Conservation (phyloP, 768 basidiomycete genomes). For the Mycena polygramma region DNA sequence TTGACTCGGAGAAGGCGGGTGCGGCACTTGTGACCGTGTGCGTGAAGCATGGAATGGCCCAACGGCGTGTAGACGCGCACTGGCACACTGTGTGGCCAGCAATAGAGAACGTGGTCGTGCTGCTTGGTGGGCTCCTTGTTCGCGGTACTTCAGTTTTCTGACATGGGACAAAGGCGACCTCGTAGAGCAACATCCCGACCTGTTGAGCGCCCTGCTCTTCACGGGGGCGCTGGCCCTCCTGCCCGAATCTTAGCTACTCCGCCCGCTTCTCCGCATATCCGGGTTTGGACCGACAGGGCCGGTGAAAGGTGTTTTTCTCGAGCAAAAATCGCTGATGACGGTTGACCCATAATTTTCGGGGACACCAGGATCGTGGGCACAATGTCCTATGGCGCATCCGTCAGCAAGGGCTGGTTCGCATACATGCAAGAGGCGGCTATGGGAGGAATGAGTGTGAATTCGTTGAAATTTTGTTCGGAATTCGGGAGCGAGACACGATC, state of each 20-base stretch:
- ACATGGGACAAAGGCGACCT: conserved; percentile 46
- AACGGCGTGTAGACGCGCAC: conserved; percentile 38
- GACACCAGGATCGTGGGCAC: conserved; percentile 51
- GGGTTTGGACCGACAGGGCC: conserved; percentile 53
- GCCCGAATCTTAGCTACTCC: conserved; percentile 48
- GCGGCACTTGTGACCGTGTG: conserved; percentile 42
- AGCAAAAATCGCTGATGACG: too few species aligned
- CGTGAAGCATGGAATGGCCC: conserved; percentile 39
- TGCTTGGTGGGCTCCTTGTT: conserved; percentile 40
- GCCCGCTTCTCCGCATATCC: conserved; percentile 48
- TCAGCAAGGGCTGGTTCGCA: conserved; percentile 50
- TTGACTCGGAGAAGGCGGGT: conserved; percentile 46
- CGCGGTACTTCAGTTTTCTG: background rate
- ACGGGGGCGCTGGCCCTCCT: conserved; percentile 42
- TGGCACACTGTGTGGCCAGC: conserved; percentile 43
- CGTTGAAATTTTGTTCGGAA: too few species aligned
- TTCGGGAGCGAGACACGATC: too few species aligned
- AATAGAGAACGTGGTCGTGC: conserved; percentile 40
- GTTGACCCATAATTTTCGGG: conserved; percentile 38
- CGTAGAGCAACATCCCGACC: conserved; percentile 50
- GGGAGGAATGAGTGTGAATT: too few species aligned
- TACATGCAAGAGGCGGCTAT: too few species aligned
- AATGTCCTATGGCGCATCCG: conserved; percentile 50
- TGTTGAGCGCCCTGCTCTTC: conserved; percentile 44
- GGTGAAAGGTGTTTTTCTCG: conserved; percentile 53